These are phyloP conservation scores for Hyphopichia homilentoma DNA, from an alignment of 805 yeast genomes.

Conservation along the genomic window DNA sequence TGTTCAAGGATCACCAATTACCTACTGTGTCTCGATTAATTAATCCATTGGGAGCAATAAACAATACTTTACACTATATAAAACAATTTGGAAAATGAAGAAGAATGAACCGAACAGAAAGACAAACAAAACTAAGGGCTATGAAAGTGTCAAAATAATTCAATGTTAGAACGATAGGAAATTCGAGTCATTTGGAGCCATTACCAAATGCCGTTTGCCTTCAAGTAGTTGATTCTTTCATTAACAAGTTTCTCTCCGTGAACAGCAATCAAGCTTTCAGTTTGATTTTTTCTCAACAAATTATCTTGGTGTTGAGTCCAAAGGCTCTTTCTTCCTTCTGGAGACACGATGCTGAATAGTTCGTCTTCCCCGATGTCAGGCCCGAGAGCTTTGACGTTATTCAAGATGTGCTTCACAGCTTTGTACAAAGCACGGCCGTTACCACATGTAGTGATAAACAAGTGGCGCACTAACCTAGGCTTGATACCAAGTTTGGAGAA, in stretches of 20 bases:
- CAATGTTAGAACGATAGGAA: no score
- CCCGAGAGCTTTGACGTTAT: slow-evolving; percentile 3
- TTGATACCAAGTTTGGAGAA: slow-evolving; percentile 15
- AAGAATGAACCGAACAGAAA: no score
- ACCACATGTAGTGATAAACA: slow-evolving; percentile 12
- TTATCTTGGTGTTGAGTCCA: slow-evolving; percentile 12
- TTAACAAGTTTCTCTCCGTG: slow-evolving; percentile 10
- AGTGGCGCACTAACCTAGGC: slow-evolving; percentile 14
- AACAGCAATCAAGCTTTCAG: slow-evolving; percentile 5
- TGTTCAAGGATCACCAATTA: no score
- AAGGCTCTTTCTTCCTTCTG: slow-evolving; percentile 9
- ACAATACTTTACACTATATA: no score
- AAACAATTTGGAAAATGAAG: no score
- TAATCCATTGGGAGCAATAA: no score
- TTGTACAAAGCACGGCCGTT: slow-evolving; percentile 8
- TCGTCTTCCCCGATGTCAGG: slow-evolving; percentile 2
- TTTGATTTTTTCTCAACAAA: slow-evolving; percentile 3
- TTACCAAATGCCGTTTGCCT: slow-evolving; percentile 2
- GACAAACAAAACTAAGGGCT: no score
- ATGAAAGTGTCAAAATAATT: no score
- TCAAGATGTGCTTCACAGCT: slow-evolving; percentile 6
- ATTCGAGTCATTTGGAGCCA: no score
- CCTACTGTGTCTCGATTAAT: no score
- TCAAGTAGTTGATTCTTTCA: slow-evolving; percentile 9
- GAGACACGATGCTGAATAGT: slow-evolving; percentile 5